phyloP scores from a whole-genome alignment of 2,329 filamentous ascomycete species.

The Stachybotrys echinatus region DNA sequence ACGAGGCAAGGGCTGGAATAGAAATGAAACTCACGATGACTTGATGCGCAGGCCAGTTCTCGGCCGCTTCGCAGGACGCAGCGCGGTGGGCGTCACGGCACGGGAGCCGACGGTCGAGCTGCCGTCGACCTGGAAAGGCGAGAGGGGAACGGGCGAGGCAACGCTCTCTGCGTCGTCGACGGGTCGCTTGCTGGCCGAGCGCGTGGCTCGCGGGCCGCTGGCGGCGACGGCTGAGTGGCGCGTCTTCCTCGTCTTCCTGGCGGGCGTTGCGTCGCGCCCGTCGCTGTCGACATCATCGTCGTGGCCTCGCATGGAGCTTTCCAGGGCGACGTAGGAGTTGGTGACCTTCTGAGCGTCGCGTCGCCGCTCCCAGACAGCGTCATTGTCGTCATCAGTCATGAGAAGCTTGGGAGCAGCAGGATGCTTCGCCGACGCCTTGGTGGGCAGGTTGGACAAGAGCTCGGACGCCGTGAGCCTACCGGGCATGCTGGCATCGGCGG shows the following conservation, averaged over 20 bases:
- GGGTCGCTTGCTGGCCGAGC: conserved; percentile 46
- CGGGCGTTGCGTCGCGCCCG: conserved; percentile 23
- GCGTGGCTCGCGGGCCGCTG: conserved; percentile 36
- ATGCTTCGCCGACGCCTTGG: conserved; percentile 16
- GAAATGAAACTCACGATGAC: conserved; percentile 55
- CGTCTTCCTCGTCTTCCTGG: conserved; percentile 26
- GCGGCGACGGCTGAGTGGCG: conserved; percentile 27
- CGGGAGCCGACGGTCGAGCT: conserved; percentile 48
- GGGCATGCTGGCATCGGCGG: conserved; percentile 32
- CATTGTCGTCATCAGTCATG: conserved; percentile 22
- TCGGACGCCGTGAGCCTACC: conserved; percentile 28
- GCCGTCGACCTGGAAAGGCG: conserved; percentile 38
- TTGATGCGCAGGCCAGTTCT: conserved; percentile 61
- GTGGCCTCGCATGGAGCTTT: conserved; percentile 32
- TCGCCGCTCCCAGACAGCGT: conserved; percentile 27
- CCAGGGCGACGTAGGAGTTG: conserved; percentile 24
- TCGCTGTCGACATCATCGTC: conserved; percentile 12
- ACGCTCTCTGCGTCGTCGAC: conserved; percentile 49
- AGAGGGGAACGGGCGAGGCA: conserved; percentile 46
- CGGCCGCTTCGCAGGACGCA: conserved; percentile 53
- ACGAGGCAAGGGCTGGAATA: neutral
- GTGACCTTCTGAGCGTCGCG: conserved; percentile 33
- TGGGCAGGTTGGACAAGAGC: conserved; percentile 12
- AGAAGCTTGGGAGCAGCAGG: conserved; percentile 17
- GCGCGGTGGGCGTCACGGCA: conserved; percentile 52